These are phyloP conservation scores for Cercospora janseana DNA, from an alignment of 2,329 filamentous ascomycete genomes.

Conservation along the genomic window DNA sequence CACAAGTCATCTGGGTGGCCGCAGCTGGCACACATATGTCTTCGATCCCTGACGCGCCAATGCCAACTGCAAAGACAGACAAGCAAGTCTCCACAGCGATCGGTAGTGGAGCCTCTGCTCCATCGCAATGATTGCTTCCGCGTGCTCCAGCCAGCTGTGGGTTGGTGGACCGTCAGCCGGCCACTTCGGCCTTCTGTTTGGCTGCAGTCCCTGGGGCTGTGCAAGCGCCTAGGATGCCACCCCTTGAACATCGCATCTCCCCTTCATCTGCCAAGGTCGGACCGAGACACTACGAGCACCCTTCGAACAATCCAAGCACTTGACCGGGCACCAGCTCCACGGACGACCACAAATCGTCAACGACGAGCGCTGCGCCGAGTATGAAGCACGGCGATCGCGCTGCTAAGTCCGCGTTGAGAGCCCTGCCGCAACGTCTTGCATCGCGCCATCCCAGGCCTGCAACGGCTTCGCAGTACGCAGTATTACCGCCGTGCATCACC, in stretches of 20 bases:
- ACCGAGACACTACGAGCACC: neutral
- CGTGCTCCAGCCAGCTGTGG: neutral
- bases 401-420: too few species aligned
- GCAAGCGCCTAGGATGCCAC: neutral
- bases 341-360: neutral
- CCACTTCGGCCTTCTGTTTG: too few species aligned
- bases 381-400: neutral
- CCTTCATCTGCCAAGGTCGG: slow-evolving; percentile 5
- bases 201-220: neutral
- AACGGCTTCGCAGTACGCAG: too few species aligned
- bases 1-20: too few species aligned
- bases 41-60: too few species aligned
- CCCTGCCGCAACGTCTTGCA: too few species aligned
- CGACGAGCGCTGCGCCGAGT: neutral
- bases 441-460: too few species aligned
- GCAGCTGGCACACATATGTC: too few species aligned
- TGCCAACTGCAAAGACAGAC: too few species aligned
- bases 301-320: neutral
- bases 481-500: neutral
- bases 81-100: slow-evolving; percentile 2
- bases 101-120: neutral
- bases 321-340: neutral
- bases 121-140: slow-evolving; percentile 10
- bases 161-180: neutral
- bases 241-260: slow-evolving; percentile 1